A percentile compares a stretch with the other conserved stretches of the same genome.
phyloP scores from a whole-genome alignment of 495 filamentous ascomycete species.

The Penicillium diatomitis region DNA sequence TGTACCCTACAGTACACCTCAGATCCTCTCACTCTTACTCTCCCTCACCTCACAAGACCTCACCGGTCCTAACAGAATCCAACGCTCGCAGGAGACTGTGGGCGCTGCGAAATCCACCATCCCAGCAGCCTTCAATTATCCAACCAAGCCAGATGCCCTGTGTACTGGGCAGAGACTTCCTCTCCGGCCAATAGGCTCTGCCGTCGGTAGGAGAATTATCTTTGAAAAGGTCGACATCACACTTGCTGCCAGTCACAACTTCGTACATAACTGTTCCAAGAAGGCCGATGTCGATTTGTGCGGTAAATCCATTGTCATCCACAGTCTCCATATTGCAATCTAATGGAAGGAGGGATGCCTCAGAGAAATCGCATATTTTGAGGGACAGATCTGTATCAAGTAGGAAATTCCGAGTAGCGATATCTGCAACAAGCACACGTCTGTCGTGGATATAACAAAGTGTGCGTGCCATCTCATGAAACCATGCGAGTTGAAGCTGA shows the following conservation, averaged over 20 bases:
- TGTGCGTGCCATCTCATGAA: constrained; percentile 18
- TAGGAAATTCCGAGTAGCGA: constrained; percentile 21
- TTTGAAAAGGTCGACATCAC: constrained; percentile 21
- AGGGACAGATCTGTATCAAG: constrained; percentile 21
- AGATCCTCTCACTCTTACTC: no score
- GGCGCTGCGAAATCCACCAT: constrained; percentile 15
- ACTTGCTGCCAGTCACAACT: constrained; percentile 15
- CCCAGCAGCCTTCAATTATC: constrained; percentile 25
- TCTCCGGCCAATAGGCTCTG: constrained; percentile 11
- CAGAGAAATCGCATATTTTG: constrained; percentile 23
- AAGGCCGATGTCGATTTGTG: constrained; percentile 18
- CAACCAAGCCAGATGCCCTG: constrained; percentile 17
- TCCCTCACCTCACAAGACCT: no score
- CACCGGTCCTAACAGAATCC: no score
- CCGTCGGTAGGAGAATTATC: constrained; percentile 13
- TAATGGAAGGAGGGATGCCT: constrained; percentile 18
- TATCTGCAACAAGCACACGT: constrained; percentile 22
- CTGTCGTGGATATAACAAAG: constrained; percentile 17
- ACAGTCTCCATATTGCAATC: constrained; percentile 17
- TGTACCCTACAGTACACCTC: no score
- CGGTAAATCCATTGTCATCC: constrained; percentile 17
- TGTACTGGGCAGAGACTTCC: constrained; percentile 13
- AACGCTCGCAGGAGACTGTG: constrained; percentile 14
- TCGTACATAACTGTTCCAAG: constrained; percentile 25
- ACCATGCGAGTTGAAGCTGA: constrained; percentile 20